These are phyloP conservation scores for Breviolum minutum DNA, from an alignment of 73 alveolate species.

Conservation along the genomic window DNA sequence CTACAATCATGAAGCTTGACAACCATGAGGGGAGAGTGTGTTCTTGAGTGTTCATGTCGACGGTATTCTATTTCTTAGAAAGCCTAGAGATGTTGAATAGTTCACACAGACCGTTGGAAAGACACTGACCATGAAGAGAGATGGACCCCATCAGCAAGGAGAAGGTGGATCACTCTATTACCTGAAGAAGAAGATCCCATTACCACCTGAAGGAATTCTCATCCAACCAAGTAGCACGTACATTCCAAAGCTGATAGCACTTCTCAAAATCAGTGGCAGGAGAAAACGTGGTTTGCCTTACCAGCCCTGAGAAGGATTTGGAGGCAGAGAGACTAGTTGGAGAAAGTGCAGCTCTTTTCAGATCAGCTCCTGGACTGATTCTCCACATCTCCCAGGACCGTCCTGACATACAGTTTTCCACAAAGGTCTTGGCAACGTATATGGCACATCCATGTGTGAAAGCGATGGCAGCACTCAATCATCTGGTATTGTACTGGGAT, in stretches of 20 bases:
- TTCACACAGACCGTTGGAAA: neutral
- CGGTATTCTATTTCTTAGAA: neutral
- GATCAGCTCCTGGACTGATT: neutral
- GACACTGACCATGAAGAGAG: neutral
- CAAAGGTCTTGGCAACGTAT: neutral
- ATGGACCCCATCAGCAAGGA: neutral
- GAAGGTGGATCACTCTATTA: neutral
- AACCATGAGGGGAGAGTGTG: neutral
- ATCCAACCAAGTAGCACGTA: neutral
- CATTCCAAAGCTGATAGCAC: neutral
- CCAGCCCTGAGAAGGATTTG: neutral
- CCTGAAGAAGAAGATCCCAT: neutral
- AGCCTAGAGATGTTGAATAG: neutral
- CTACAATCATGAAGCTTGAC: too few species aligned
- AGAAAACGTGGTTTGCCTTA: neutral
- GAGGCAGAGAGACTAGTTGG: neutral
- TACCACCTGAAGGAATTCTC: neutral
- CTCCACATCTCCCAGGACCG: neutral
- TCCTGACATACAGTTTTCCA: neutral
- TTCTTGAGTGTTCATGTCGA: neutral
- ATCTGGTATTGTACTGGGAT: neutral
- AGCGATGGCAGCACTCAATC: neutral
- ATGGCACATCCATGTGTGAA: neutral
- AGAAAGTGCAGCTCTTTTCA: neutral
- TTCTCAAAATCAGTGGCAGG: neutral